Evolutionary conservation across 163 green algal species (phyloP), one percentile per base, ranked within the genome.

Genomic region (Chloromonas sp.): DNA sequence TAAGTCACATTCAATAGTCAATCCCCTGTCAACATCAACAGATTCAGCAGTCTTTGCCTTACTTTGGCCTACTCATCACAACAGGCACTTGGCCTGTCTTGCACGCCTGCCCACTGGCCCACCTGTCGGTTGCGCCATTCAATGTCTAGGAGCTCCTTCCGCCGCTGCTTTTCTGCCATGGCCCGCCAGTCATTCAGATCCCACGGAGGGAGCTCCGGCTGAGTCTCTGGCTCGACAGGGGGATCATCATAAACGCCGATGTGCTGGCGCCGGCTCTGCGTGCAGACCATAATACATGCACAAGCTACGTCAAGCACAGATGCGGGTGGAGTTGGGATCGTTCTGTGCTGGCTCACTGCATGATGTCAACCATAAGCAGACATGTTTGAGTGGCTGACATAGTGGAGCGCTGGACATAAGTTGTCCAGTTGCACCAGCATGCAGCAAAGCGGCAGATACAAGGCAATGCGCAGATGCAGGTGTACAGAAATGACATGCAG

Each of bases 81-180:
- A 5, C 66, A 74, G 5, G 66, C 66, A 74, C 66, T 11, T 74
- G 66, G 5, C 66, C 5, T 11, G 5, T 5, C 66, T 74, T 74
- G 5, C 66, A 74, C 66, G 66, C 66, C 66, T 66, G 3, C 58
- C 78, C n/a, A 61, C 14, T 2, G 1, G 1, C 61, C 2, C 81
- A 84, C 81, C 61, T 87, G 83, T 1, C 83, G 84, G 0, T 81
- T 86, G 60, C 78, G 79, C 90, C 89, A 92, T 83, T 91, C 90
- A 1, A 79, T 80, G 79, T 93, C 89, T 36, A 92, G 78, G 1
- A 87, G n/a, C 60, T 86, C 85, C 3, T 15, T 58, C 60, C 86
- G 81, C 13, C 80, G 71, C 58, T 76, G 81, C 87, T 92, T 92
- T 83, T 92, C 87, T 5, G 86, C 83, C 62, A 66, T 61, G 36